phyloP scores from a whole-genome alignment of 805 yeast species.

The Hanseniaspora guilliermondii region DNA sequence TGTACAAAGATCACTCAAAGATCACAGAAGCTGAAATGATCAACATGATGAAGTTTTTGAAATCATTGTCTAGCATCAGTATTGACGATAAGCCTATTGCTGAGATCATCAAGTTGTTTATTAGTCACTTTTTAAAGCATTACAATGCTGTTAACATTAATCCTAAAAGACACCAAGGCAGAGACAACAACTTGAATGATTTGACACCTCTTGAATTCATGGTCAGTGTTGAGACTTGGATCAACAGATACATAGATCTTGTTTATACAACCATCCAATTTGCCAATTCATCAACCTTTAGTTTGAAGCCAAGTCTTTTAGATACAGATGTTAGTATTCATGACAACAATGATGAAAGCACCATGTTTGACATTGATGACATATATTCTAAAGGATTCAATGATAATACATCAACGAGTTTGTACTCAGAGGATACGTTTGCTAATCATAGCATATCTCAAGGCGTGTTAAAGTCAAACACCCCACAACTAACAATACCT shows the following conservation, averaged over 20 bases:
- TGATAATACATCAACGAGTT: neutral
- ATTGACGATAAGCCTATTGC: neutral
- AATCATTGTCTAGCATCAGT: neutral
- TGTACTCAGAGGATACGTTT: constrained; percentile 1
- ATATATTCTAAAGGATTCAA: neutral
- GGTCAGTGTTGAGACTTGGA: constrained; percentile 9
- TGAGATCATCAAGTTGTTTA: neutral
- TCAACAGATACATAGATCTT: constrained; percentile 5
- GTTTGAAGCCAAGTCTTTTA: neutral
- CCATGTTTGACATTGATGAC: neutral
- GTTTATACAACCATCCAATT: neutral
- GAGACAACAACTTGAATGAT: neutral
- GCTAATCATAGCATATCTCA: neutral
- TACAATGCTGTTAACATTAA: neutral
- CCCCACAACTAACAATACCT: neutral
- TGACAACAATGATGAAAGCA: neutral
- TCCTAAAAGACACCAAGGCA: neutral
- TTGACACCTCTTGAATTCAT: constrained; percentile 7
- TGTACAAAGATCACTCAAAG: neutral
- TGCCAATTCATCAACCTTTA: neutral
- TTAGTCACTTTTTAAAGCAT: neutral
- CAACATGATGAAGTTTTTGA: neutral
- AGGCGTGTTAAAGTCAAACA: neutral
- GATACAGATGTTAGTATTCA: neutral
- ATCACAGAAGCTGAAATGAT: neutral